Base-by-base conservation (phyloP, 2,329 filamentous ascomycete species). In the Trichoderma sp. region DNA sequence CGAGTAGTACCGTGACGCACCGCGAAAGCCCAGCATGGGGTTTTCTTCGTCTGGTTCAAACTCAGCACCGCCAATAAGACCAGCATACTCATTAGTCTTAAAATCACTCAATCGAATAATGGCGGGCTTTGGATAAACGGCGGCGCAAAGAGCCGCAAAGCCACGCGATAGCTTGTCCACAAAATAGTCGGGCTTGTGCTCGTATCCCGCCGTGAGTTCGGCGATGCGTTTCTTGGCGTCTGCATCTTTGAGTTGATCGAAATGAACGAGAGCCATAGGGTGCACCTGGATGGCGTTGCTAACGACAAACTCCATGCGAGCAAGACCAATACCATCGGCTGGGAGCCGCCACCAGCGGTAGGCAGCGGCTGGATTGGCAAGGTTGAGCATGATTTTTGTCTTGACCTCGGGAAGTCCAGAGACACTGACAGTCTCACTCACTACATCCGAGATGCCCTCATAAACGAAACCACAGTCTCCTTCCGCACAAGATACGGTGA, bases 11-110 rank as follows among this genome's bases (percentile, higher is more conserved):
- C 81, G 79, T 4, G 81, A 82, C 18, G 81, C 81, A 26, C 82
- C 82, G 7, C 81, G 81, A 73, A 83, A 83, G 9, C 82, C 82
- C 8, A 83, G 73, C 81, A 83, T 83, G 2, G 81, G 82, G 56
- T 83, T 83, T 30, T 82, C 80, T 65, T 83, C 81, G 24, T 76
- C 73, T 2, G 79, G 79, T 74, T 83, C 81, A 70, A 83, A 83
- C 69, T 82, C 78, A 3, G 76, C 75, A 24, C 81, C 82, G 14
- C 82, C 82, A 57, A 83, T 78, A 30, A 83, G 81, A 28, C 77
- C 75, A 1, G 80, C 80, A 74, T 83, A 83, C 71, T 82, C 82
- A 70, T 82, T 83, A 3, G 81, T 82, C 73, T 83, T 83, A 73
- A 82, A 83, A 73, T 83, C 81, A 69, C 81, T 83, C 76, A 83